Percentiles rank a stretch among this genome's conserved stretches.
phyloP scores from a whole-genome alignment of 108 stramenopile genomes.

The Pseudonitzschia multiseries region DNA sequence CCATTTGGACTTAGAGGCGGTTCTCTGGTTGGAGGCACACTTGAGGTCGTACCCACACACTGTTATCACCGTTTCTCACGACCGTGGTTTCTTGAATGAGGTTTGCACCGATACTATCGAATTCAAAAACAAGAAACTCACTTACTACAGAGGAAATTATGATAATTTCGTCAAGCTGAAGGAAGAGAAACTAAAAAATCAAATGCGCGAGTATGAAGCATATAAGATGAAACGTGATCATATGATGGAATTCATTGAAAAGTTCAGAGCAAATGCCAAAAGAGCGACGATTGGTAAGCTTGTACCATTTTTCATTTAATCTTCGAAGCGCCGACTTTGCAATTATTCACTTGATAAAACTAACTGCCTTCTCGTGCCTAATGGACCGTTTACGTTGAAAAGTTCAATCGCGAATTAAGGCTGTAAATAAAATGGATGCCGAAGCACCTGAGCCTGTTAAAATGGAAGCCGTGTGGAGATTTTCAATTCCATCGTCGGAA shows the following conservation, averaged over 20 bases:
- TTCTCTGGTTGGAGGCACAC: conserved; percentile 94
- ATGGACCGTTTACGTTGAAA: not conserved
- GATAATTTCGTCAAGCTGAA: conserved; percentile 91
- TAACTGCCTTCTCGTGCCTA: no score
- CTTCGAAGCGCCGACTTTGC: not conserved
- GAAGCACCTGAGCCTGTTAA: conserved; percentile 84
- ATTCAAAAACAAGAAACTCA: conserved; percentile 75
- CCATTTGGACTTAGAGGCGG: conserved; percentile 92
- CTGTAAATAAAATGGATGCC: conserved; percentile 94
- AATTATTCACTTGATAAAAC: not conserved
- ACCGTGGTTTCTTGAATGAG: conserved; percentile 94
- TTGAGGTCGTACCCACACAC: conserved; percentile 83
- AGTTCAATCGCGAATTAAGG: conserved; percentile 97
- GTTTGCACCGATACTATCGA: conserved; percentile 91
- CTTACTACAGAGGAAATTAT: conserved; percentile 97
- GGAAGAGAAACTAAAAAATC: conserved; percentile 80
- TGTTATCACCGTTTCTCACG: conserved; percentile 93
- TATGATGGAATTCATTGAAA: conserved; percentile 99
- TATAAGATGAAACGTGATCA: conserved; percentile 91
- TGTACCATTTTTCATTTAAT: not conserved
- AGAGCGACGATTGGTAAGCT: conserved; percentile 71
- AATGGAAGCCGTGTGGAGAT: conserved; percentile 77
- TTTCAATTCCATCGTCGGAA: conserved; percentile 89
- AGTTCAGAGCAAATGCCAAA: conserved; percentile 95
- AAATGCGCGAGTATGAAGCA: conserved; percentile 90